phyloP scores from a whole-genome alignment of 2,329 filamentous ascomycete genomes.

The Aspergillus chevalieri region DNA sequence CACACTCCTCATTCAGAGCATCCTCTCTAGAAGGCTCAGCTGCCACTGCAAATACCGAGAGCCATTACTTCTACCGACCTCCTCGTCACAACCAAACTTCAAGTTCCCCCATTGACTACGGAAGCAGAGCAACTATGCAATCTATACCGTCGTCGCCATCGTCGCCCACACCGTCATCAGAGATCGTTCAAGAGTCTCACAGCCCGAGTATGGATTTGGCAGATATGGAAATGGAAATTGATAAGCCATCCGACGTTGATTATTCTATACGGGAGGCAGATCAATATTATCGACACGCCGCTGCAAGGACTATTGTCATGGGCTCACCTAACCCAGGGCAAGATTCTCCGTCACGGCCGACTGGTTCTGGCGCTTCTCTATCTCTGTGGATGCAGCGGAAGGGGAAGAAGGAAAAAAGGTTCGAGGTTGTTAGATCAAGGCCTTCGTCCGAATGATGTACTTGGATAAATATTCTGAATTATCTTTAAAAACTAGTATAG shows the following conservation, averaged over 20 bases:
- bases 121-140: neutral
- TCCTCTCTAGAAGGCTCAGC: neutral
- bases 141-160: neutral
- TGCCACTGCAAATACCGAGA: no score
- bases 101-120: neutral
- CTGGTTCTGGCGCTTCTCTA: neutral
- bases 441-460: no score
- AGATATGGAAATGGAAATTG: neutral
- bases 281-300: slow-evolving; percentile 2
- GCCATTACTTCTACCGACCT: neutral
- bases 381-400: neutral
- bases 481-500: no score
- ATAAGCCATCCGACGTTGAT: neutral
- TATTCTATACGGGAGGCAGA: slow-evolving; percentile 6
- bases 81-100: neutral
- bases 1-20: neutral
- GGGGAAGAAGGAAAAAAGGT: slow-evolving; percentile 4
- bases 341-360: neutral
- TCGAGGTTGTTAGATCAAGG: slow-evolving; percentile 3
- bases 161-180: no score
- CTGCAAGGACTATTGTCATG: neutral
- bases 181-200: no score
- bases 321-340: neutral
- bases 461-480: no score
- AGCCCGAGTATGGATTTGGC: neutral